Conservation (phyloP, 2,329 filamentous ascomycete genomes). For the Eutypa lata region DNA sequence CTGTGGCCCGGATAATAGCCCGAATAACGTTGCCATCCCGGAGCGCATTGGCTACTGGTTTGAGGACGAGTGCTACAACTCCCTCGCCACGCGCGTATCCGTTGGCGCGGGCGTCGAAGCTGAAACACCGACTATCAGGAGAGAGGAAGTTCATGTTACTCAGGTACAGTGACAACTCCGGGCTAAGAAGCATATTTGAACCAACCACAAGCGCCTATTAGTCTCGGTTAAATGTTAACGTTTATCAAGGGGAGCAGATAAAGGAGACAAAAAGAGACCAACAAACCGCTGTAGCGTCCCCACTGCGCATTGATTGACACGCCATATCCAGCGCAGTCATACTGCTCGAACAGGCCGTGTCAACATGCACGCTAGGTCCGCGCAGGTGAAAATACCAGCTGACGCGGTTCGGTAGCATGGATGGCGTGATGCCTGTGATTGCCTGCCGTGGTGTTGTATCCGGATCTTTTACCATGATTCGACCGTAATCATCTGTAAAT, state of each 20-base stretch:
- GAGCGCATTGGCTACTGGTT: conserved; percentile 37
- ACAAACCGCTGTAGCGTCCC: not conserved
- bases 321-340: not conserved
- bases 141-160: not conserved
- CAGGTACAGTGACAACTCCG: not conserved
- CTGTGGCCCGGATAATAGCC: conserved; percentile 27
- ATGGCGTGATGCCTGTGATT: not conserved
- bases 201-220: not conserved
- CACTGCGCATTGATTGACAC: not conserved
- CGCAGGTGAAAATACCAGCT: not conserved
- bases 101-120: conserved; percentile 34
- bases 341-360: not conserved
- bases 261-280: not conserved
- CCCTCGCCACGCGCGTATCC: conserved; percentile 45
- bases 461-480: not conserved
- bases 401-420: not conserved
- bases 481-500: not conserved
- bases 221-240: not conserved
- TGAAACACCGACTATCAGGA: conserved; percentile 14
- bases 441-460: not conserved
- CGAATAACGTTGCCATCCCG: conserved; percentile 34
- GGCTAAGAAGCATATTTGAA: not conserved
- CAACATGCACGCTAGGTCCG: not conserved
- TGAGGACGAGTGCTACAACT: conserved; percentile 35
- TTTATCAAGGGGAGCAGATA: not conserved